Conservation (phyloP, 2,329 filamentous ascomycete genomes). For the Ramichloridium luteum region DNA sequence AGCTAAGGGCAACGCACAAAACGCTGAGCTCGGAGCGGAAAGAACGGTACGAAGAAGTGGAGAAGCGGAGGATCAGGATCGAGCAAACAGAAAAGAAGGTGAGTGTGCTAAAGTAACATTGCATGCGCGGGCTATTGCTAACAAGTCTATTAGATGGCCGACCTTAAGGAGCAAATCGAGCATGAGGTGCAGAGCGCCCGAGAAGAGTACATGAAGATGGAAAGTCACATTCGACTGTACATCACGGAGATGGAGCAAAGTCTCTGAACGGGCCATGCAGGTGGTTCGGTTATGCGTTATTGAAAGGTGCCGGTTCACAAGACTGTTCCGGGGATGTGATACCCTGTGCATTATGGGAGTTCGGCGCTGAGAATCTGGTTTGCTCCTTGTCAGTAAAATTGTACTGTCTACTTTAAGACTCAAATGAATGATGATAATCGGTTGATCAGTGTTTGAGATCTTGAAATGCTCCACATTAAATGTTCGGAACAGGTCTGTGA, state of each 20-base stretch:
- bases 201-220: slow-evolving; percentile 94
- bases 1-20: slow-evolving; percentile 66
- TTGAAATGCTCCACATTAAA: slow-evolving; percentile 15
- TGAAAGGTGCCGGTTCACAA: too few species aligned
- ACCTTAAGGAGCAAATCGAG: slow-evolving; percentile 95
- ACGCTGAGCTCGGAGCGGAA: slow-evolving; percentile 71
- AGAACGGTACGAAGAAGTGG: slow-evolving; percentile 84
- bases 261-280: slow-evolving; percentile 35
- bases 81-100: slow-evolving; percentile 99
- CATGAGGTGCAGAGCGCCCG: slow-evolving; percentile 82
- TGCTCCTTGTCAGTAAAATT: too few species aligned
- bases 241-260: slow-evolving; percentile 98
- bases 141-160: slow-evolving; percentile 60
- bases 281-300: too few species aligned
- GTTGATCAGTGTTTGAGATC: slow-evolving; percentile 9
- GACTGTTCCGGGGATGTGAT: too few species aligned
- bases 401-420: too few species aligned
- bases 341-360: slow-evolving; percentile 3
- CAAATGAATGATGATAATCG: slow-evolving; percentile 1
- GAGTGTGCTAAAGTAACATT: slow-evolving; percentile 20
- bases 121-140: slow-evolving; percentile 8
- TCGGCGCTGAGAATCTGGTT: too few species aligned
- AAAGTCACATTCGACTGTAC: slow-evolving; percentile 92
- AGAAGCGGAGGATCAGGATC: slow-evolving; percentile 80
- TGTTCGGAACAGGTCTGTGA: slow-evolving; percentile 23